Conservation (phyloP, 345 rosid genomes). For the Boechera divaricarpa region DNA sequence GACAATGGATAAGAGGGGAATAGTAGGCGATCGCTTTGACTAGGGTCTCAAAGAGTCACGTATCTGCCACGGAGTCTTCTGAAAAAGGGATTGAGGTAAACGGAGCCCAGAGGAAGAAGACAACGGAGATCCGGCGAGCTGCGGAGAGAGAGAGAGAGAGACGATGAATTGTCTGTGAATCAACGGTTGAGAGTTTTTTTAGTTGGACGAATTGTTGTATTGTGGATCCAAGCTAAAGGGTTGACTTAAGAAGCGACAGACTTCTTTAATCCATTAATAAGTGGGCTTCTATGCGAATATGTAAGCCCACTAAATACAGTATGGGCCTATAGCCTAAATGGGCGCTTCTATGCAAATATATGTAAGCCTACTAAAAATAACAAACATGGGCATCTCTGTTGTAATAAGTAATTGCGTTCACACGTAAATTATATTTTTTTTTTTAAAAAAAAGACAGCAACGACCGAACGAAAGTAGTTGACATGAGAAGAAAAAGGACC, state of each 20-base stretch:
- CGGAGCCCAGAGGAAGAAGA: constrained; percentile 19
- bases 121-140: constrained; percentile 42
- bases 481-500: constrained; percentile 14
- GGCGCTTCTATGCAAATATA: not conserved
- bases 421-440: too few relatives aligned
- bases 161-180: not conserved
- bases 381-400: too few relatives aligned
- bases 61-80: constrained; percentile 16
- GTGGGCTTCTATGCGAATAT: not conserved
- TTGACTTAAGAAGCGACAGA: constrained; percentile 30
- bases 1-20: constrained; percentile 17
- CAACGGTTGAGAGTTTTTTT: constrained; percentile 17
- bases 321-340: not conserved
- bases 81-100: not conserved
- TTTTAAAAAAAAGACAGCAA: not conserved
- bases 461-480: constrained; percentile 18
- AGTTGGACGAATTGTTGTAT: constrained; percentile 7
- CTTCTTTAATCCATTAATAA: not conserved
- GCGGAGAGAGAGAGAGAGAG: constrained; percentile 17
- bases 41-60: constrained; percentile 15
- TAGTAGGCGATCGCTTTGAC: constrained; percentile 25
- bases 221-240: constrained; percentile 19
- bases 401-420: too few relatives aligned
- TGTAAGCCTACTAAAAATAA: not conserved
- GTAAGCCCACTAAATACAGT: not conserved